Conservation (phyloP, 2,329 filamentous ascomycete species). For the Exophiala viscosa region DNA sequence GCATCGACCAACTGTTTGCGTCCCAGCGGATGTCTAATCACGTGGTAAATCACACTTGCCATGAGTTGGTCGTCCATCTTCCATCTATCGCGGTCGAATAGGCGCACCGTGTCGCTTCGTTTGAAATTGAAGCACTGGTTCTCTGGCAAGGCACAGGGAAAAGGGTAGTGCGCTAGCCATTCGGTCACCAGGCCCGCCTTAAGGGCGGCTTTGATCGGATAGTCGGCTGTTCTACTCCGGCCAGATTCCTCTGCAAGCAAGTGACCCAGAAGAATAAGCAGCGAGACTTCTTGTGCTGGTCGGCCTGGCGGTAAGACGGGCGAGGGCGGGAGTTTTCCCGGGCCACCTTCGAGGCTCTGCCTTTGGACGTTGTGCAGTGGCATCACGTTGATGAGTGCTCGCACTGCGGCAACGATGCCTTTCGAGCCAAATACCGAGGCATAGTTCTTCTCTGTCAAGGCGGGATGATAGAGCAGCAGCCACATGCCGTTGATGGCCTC, state of each 20-base stretch:
- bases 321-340: conserved; percentile 16
- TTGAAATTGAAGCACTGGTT: conserved; percentile 45
- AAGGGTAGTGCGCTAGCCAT: conserved; percentile 71
- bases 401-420: conserved; percentile 32
- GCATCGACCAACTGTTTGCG: conserved; percentile 40
- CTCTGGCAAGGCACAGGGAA: conserved; percentile 51
- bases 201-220: conserved; percentile 49
- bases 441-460: background rate
- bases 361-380: conserved; percentile 34
- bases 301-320: conserved; percentile 28
- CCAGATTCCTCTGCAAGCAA: conserved; percentile 43
- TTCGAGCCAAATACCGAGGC: background rate
- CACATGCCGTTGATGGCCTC: conserved; percentile 43
- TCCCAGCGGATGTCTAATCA: conserved; percentile 38
- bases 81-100: conserved; percentile 38
- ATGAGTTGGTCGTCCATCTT: conserved; percentile 42
- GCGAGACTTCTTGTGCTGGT: conserved; percentile 42
- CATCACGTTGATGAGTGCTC: conserved; percentile 25
- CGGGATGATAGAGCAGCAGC: conserved; percentile 36
- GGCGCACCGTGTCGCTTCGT: conserved; percentile 38
- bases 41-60: conserved; percentile 41
- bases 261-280: conserved; percentile 54
- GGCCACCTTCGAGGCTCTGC: conserved; percentile 31
- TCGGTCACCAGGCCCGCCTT: conserved; percentile 64
- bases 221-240: background rate